Evolutionary conservation across 164 flowering plant species (phyloP).

Genomic region (Chimonanthus praecox): DNA sequence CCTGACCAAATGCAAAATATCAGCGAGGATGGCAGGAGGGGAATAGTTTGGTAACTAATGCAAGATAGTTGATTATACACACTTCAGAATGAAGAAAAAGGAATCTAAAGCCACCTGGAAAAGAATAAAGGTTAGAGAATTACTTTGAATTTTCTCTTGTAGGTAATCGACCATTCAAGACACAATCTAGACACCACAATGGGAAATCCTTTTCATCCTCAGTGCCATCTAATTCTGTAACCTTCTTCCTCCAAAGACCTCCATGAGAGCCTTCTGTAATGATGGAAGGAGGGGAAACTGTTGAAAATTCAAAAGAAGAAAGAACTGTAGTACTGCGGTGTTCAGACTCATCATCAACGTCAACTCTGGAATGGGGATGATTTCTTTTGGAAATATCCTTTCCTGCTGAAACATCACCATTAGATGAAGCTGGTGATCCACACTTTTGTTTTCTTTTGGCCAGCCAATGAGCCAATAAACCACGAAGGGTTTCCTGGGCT

Average conservation of each 20-base stretch:
- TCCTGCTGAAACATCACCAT: constrained; percentile 66
- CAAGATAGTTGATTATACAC: neutral
- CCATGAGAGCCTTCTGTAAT: constrained; percentile 98
- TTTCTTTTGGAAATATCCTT: constrained; percentile 51
- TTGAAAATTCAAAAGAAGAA: constrained; percentile 88
- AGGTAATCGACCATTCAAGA: constrained; percentile 82
- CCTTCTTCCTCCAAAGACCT: constrained; percentile 97
- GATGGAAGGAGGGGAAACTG: constrained; percentile 80
- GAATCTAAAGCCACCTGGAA: neutral
- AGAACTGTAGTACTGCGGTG: constrained; percentile 58
- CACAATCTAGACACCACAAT: constrained; percentile 94
- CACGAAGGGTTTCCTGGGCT: constrained; percentile 94
- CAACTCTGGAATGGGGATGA: constrained; percentile 58
- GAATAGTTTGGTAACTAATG: neutral
- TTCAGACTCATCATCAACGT: constrained; percentile 65
- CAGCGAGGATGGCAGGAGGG: too few species aligned
- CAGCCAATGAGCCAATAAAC: constrained; percentile 78
- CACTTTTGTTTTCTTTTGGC: constrained; percentile 61
- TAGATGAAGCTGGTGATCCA: constrained; percentile 58
- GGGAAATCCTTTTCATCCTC: constrained; percentile 97
- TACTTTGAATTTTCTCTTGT: constrained; percentile 95
- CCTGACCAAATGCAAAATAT: too few species aligned
- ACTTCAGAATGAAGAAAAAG: too few species aligned
- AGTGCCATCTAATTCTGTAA: constrained; percentile 79
- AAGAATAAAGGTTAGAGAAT: constrained; percentile 8